Conservation (phyloP, 805 yeast genomes). For the Torulaspora delbrueckii region DNA sequence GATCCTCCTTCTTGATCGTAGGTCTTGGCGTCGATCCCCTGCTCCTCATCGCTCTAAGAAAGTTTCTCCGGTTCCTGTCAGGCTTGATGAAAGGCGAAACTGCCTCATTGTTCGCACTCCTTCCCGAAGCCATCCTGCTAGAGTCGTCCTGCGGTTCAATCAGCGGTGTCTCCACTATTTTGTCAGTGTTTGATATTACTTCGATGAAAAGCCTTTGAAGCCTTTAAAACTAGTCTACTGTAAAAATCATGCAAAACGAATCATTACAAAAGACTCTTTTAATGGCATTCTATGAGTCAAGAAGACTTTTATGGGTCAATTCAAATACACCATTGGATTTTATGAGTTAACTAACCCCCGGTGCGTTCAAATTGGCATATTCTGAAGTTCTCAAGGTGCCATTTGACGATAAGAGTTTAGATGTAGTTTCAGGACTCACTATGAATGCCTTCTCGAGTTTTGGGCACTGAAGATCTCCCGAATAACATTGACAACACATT, state of each 20-base stretch:
- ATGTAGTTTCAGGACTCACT: neutral
- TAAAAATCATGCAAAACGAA: neutral
- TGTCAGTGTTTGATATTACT: neutral
- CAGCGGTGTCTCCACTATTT: neutral
- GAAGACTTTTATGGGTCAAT: neutral
- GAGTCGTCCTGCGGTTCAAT: neutral
- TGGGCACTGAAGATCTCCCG: too few relatives aligned
- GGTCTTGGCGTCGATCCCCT: constrained; percentile 21
- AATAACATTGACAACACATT: neutral
- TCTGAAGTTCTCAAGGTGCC: neutral
- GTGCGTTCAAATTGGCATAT: neutral
- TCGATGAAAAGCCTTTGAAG: neutral
- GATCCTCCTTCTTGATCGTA: constrained; percentile 34
- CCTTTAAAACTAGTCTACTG: neutral
- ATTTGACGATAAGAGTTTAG: neutral
- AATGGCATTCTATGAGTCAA: neutral
- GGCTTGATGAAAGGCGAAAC: constrained; percentile 37
- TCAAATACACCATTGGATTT: neutral
- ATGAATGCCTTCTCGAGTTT: too few relatives aligned
- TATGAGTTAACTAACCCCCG: neutral
- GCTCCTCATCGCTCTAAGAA: constrained; percentile 28
- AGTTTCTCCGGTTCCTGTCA: constrained; percentile 35
- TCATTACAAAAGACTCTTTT: neutral
- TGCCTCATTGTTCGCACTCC: constrained; percentile 18
- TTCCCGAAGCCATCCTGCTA: constrained; percentile 8